phyloP scores from a whole-genome alignment of 768 basidiomycete species.

The Albatrellus ellisii region DNA sequence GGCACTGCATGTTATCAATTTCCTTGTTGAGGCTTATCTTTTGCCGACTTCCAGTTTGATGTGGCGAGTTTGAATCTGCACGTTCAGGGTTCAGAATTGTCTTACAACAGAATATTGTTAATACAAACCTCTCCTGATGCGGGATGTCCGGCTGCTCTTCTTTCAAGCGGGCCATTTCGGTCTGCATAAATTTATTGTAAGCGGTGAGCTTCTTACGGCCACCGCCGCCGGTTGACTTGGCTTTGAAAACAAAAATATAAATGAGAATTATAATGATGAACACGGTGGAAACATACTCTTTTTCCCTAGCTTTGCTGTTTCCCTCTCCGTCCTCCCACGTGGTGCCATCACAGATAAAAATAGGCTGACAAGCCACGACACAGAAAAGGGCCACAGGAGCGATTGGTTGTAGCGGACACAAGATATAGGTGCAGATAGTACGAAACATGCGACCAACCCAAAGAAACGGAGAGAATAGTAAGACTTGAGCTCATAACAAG shows the following conservation, averaged over 20 bases:
- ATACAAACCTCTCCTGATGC: slow-evolving; percentile 58
- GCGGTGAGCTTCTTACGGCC: slow-evolving; percentile 52
- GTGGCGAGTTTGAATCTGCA: slow-evolving; percentile 61
- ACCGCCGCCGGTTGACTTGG: slow-evolving; percentile 36
- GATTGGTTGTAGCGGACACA: no score
- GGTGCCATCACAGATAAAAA: slow-evolving; percentile 7
- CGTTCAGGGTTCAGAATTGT: slow-evolving; percentile 9
- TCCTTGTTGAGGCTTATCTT: slow-evolving; percentile 29
- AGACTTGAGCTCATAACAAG: neutral
- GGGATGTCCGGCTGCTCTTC: slow-evolving; percentile 57
- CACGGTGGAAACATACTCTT: slow-evolving; percentile 7
- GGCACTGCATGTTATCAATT: slow-evolving; percentile 2
- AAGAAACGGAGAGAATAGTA: neutral
- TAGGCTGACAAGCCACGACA: no score
- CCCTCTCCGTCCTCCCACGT: no score
- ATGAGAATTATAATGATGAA: neutral
- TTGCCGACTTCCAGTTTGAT: slow-evolving; percentile 64
- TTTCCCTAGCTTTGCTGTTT: slow-evolving; percentile 13
- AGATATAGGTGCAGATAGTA: no score
- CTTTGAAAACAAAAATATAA: slow-evolving; percentile 18
- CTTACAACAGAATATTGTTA: neutral
- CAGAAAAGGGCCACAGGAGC: no score
- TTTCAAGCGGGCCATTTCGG: slow-evolving; percentile 69
- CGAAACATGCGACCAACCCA: neutral
- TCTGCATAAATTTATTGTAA: slow-evolving; percentile 75